These are phyloP conservation scores for Xerocomus spinulosus DNA, from an alignment of 768 basidiomycete species.

Conservation along the genomic window DNA sequence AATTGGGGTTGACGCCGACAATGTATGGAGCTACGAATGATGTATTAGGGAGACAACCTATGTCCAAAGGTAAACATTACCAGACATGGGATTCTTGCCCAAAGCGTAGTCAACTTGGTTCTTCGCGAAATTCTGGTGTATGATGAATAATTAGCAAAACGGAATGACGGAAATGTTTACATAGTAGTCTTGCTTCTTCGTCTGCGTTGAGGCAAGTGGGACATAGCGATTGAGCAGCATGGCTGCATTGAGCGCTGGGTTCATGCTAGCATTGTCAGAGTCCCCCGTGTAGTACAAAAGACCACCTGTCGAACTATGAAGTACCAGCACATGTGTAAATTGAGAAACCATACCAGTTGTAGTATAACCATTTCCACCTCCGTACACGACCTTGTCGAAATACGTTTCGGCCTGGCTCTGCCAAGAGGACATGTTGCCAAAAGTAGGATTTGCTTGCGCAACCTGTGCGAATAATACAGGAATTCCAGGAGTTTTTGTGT, in stretches of 20 bases:
- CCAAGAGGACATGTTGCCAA: constrained; percentile 66
- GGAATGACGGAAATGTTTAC: constrained; percentile 35
- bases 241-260: constrained; percentile 83
- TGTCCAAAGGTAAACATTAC: constrained; percentile 35
- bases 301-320: constrained; percentile 49
- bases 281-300: constrained; percentile 80
- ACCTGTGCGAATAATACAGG: constrained; percentile 75
- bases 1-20: constrained; percentile 86
- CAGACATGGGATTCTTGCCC: constrained; percentile 87
- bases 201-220: constrained; percentile 58
- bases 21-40: constrained; percentile 47
- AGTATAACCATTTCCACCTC: constrained; percentile 47
- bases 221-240: constrained; percentile 80
- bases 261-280: constrained; percentile 74
- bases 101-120: constrained; percentile 77
- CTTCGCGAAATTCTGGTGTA: constrained; percentile 61
- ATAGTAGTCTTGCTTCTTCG: constrained; percentile 56
- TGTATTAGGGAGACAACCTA: background rate
- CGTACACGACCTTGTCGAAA: constrained; percentile 66
- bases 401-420: constrained; percentile 65
- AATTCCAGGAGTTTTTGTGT: constrained; percentile 72
- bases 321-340: background rate
- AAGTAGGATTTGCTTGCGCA: constrained; percentile 48
- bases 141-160: constrained; percentile 4
- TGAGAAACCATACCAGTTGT: constrained; percentile 51